Evolutionary conservation across 2,329 filamentous ascomycete genomes (phyloP).

Genomic region (Trichophyton mentagrophytes): DNA sequence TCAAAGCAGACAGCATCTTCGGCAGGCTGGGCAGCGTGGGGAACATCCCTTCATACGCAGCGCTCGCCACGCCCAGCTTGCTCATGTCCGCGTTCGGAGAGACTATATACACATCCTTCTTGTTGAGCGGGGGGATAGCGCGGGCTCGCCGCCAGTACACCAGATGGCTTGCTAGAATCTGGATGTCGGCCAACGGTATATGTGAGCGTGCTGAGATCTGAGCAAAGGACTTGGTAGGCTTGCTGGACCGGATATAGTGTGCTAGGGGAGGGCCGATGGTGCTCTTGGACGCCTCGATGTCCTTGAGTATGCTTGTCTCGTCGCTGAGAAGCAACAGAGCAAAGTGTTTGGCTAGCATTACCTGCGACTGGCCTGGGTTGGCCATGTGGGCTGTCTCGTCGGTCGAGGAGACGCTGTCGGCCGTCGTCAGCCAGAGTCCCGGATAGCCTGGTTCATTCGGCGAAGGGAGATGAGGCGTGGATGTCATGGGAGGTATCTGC

Average conservation of each 20-base stretch:
- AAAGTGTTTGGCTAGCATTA: conserved; percentile 64
- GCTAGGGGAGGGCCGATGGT: conserved; percentile 65
- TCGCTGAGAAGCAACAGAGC: conserved; percentile 74
- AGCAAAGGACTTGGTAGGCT: conserved; percentile 56
- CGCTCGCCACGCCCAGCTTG: conserved; percentile 54
- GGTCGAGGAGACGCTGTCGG: conserved; percentile 61
- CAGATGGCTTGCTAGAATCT: conserved; percentile 79
- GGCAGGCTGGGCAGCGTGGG: conserved; percentile 70
- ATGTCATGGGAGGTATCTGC: conserved; percentile 50
- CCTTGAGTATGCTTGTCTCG: conserved; percentile 62
- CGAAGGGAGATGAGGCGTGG: conserved; percentile 59
- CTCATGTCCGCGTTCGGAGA: conserved; percentile 76
- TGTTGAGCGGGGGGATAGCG: conserved; percentile 79
- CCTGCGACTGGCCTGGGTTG: conserved; percentile 43
- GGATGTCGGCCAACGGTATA: conserved; percentile 66
- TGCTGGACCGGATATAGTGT: conserved; percentile 51
- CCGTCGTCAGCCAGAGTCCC: conserved; percentile 77
- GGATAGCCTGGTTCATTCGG: conserved; percentile 56
- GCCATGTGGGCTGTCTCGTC: conserved; percentile 47
- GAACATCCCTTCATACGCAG: conserved; percentile 64
- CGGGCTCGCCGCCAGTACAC: conserved; percentile 93
- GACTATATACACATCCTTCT: conserved; percentile 79
- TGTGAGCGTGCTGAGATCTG: conserved; percentile 49
- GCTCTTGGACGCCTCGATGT: conserved; percentile 56
- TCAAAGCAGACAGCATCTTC: conserved; percentile 76